Evolutionary conservation across 2,329 filamentous ascomycete genomes (phyloP).

Genomic region (Trichoderma brevicompactum): DNA sequence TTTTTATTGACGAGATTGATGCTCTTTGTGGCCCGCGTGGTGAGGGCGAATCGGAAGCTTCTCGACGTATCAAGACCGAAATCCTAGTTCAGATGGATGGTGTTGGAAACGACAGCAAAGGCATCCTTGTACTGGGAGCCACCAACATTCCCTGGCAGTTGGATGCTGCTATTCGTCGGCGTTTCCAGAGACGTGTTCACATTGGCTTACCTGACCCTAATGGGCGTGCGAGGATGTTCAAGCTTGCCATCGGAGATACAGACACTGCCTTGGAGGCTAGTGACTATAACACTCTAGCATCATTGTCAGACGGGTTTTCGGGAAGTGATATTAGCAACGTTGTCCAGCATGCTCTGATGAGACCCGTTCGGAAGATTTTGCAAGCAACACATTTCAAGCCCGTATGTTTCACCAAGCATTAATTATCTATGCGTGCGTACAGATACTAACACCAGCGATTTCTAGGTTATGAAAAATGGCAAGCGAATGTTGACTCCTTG

Average conservation of each 20-base stretch:
- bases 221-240: constrained; percentile 92
- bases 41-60: constrained; percentile 97
- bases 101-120: constrained; percentile 92
- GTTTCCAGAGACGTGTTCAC: constrained; percentile 95
- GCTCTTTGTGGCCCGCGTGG: constrained; percentile 89
- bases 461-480: constrained; percentile 71
- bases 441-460: constrained; percentile 29
- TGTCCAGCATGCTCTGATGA: constrained; percentile 96
- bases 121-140: constrained; percentile 90
- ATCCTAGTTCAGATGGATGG: constrained; percentile 99
- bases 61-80: constrained; percentile 96
- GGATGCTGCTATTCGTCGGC: constrained; percentile 90
- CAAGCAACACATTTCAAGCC: constrained; percentile 98
- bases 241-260: constrained; percentile 89
- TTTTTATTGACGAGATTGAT: constrained; percentile 98
- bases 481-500: constrained; percentile 79
- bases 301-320: constrained; percentile 89
- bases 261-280: constrained; percentile 78
- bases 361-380: constrained; percentile 94
- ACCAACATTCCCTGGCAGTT: constrained; percentile 99
- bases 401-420: constrained; percentile 53
- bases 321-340: constrained; percentile 95
- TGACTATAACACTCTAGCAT: constrained; percentile 80
- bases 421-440: neutral
- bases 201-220: constrained; percentile 88